Percentiles rank a stretch among this genome's conserved stretches.
Evolutionary conservation across 2,329 filamentous ascomycete species (phyloP).

Genomic region (Furcasterigmium sp.): DNA sequence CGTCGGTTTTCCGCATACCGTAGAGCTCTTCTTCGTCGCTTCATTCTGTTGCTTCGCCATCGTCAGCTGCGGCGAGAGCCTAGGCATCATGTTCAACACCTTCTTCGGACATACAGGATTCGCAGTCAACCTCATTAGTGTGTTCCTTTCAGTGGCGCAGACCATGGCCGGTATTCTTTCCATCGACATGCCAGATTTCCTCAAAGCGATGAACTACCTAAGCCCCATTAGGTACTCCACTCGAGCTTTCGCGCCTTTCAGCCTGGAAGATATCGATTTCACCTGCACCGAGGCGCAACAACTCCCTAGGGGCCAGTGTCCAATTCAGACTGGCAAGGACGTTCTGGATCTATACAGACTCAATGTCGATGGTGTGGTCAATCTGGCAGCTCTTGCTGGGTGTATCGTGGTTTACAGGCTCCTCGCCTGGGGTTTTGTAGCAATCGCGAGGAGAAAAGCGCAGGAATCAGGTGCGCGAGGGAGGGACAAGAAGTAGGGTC

Average conservation of each 20-base stretch:
- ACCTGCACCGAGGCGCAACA: constrained; percentile 57
- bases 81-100: constrained; percentile 78
- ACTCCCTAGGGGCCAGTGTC: constrained; percentile 55
- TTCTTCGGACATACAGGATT: constrained; percentile 70
- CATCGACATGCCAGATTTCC: constrained; percentile 61
- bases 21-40: constrained; percentile 60
- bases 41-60: constrained; percentile 68
- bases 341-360: constrained; percentile 64
- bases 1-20: constrained; percentile 58
- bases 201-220: constrained; percentile 66
- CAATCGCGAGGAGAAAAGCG: constrained; percentile 41
- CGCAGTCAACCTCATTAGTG: constrained; percentile 66
- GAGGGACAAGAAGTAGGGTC: too few relatives aligned
- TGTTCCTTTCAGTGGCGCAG: constrained; percentile 65
- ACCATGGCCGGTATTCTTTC: constrained; percentile 68
- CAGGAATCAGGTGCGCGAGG: too few relatives aligned
- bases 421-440: constrained; percentile 55
- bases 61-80: constrained; percentile 67
- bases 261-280: constrained; percentile 55
- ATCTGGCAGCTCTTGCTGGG: constrained; percentile 57
- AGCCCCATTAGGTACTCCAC: constrained; percentile 66
- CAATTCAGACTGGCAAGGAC: constrained; percentile 60
- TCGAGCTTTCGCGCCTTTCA: constrained; percentile 62
- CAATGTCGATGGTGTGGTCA: constrained; percentile 54
- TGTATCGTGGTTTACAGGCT: constrained; percentile 62